Evolutionary conservation across 176 grass and related monocot species (phyloP).

Genomic region (Chrysopogon serrulatus): DNA sequence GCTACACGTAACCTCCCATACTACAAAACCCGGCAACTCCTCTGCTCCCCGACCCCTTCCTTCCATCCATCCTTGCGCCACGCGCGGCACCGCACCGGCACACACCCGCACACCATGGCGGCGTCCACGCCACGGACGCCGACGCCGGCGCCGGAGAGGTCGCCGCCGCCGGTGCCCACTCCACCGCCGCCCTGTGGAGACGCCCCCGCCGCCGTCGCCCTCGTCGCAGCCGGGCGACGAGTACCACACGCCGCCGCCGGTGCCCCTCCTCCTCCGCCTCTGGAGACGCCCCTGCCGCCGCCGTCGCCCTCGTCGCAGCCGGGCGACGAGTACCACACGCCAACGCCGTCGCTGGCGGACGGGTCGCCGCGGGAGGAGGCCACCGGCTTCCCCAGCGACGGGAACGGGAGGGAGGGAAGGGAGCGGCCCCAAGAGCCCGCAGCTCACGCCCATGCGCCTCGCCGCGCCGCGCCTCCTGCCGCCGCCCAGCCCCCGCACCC

Average conservation of each 20-base stretch:
- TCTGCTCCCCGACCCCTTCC: not conserved
- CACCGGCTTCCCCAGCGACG: not conserved
- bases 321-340: conserved; percentile 38
- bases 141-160: conserved; percentile 30
- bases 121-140: conserved; percentile 19
- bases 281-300: not conserved
- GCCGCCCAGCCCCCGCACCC: not conserved
- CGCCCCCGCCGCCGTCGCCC: conserved; percentile 1
- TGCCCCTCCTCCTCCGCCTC: not conserved
- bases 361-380: not conserved
- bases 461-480: not conserved
- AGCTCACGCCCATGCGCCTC: conserved; percentile 34
- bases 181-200: not conserved
- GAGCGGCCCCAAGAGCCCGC: conserved; percentile 25
- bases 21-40: conserved; percentile 26
- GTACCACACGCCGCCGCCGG: conserved; percentile 31
- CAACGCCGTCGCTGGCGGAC: conserved; percentile 34
- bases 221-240: conserved; percentile 31
- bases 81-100: not conserved
- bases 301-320: conserved; percentile 15
- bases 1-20: conserved; percentile 31
- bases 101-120: conserved; percentile 12
- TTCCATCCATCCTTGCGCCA: not conserved
- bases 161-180: conserved; percentile 25
- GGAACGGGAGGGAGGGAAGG: not conserved